These are phyloP conservation scores for Marasmius sp. DNA, from an alignment of 1,284 basidiomycete genomes.

Conservation along the genomic window DNA sequence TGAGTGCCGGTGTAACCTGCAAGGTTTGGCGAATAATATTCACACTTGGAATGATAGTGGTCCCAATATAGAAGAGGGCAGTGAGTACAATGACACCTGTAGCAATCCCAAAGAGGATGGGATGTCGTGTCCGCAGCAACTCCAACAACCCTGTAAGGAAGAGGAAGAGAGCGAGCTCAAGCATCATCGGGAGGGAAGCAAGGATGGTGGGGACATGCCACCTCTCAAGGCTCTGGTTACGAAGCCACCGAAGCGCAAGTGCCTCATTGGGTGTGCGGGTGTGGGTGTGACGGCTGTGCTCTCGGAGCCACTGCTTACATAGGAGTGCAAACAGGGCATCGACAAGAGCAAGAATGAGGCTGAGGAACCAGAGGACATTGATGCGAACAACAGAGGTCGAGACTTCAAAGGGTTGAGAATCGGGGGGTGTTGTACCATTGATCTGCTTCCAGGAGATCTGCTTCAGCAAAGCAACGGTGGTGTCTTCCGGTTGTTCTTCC, in stretches of 20 bases:
- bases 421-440: not conserved
- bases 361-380: conserved; percentile 4
- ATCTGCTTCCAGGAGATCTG: not conserved
- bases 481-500: not conserved
- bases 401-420: not conserved
- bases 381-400: not conserved
- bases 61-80: not conserved
- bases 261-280: not conserved
- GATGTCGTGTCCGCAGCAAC: not conserved
- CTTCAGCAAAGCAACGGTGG: not conserved
- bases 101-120: not conserved
- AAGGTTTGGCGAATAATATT: not conserved
- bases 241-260: not conserved
- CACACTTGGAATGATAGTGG: not conserved
- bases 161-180: not conserved
- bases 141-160: conserved; percentile 4
- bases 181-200: not conserved
- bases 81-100: not conserved
- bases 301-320: conserved; percentile 13
- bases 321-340: conserved; percentile 6
- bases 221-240: not conserved
- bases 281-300: not conserved
- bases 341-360: conserved; percentile 1
- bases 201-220: not conserved
- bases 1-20: no score